Percentiles rank a stretch among this genome's conserved stretches.
Conservation (phyloP, 2,329 filamentous ascomycete genomes). For the Alternaria sp. region DNA sequence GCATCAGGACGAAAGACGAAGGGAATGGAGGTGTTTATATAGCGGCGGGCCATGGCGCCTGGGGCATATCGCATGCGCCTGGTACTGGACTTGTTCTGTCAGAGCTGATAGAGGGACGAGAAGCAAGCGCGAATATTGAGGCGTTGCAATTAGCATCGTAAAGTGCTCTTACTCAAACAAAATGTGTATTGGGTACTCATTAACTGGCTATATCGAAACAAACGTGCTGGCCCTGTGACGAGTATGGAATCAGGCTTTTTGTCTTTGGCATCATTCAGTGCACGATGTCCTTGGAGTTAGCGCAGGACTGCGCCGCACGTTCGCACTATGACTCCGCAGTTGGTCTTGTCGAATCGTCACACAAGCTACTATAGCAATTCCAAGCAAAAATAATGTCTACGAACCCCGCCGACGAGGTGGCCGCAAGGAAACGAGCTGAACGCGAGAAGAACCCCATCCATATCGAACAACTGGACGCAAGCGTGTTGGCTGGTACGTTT, state of each 20-base stretch:
- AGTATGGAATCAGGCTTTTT: neutral
- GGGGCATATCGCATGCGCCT: slow-evolving; percentile 65
- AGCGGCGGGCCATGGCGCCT: slow-evolving; percentile 75
- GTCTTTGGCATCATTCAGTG: neutral
- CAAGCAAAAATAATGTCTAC: neutral
- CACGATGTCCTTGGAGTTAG: neutral
- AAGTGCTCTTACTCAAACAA: neutral
- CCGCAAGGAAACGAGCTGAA: neutral
- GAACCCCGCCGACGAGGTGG: neutral
- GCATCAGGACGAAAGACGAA: slow-evolving; percentile 51
- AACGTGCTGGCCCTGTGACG: neutral
- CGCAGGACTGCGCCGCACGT: neutral
- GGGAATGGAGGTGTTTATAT: slow-evolving; percentile 70
- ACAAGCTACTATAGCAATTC: neutral
- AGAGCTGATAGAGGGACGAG: slow-evolving; percentile 69
- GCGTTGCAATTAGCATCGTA: slow-evolving; percentile 50
- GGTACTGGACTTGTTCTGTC: slow-evolving; percentile 75
- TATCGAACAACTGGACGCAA: neutral
- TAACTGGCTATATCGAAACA: neutral
- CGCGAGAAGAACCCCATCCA: neutral
- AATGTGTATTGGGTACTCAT: neutral
- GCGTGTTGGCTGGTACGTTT: neutral
- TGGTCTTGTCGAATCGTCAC: neutral
- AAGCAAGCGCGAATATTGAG: slow-evolving; percentile 65
- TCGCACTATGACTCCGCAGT: neutral